Base-by-base conservation (phyloP, 371 early-diverging fungal genomes). In the Antonospora locustae region DNA sequence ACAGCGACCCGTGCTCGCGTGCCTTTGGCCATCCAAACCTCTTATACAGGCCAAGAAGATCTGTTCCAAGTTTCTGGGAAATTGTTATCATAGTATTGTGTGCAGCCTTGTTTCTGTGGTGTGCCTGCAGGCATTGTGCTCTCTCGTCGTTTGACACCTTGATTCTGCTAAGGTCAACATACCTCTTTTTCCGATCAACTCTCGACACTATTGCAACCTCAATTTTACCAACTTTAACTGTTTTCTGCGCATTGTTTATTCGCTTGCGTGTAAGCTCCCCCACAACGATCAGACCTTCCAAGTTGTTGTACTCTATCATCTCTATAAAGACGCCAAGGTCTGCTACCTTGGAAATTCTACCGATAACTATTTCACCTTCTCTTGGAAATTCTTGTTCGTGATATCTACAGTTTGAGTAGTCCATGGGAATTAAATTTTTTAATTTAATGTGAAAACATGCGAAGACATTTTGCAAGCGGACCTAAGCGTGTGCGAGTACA, bases 141-240 rank as follows among this genome's bases (percentile, higher is more conserved):
- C 86, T 81, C 66, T 95, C 94, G 67, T 90, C 89, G n/a, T 86
- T 82, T n/a, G 85, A 81, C 27, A 92, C 94, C 68, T 88, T 81
- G 70, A 90, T 82, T 79, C 93, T 91, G 25, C 90, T 90, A 63
- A 97, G 73, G 77, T 97, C 98, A 72, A 95, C 94, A 78, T 94
- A 94, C 40, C 96, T 94, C 78, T 94, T 95, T 70, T 90, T 92
- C 77, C 86, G 83, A 76, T 97, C 98, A 11, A 97, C 95, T 68
- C 91, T 80, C 69, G 90, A 78, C 39, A 95, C 95, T 49, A 87
- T 85, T 45, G 87, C 92, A 37, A 91, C 88, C 74, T 95, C 96
- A 65, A 86, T 85, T 66, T 83, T 79, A 36, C 94, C 95, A 25
- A 95, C 86, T 54, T 93, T 83, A 66, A 94, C 87, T 53, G 91